These are phyloP conservation scores for Sporothrix brunneoviolacea DNA, from an alignment of 2,329 filamentous ascomycete genomes.

Conservation along the genomic window DNA sequence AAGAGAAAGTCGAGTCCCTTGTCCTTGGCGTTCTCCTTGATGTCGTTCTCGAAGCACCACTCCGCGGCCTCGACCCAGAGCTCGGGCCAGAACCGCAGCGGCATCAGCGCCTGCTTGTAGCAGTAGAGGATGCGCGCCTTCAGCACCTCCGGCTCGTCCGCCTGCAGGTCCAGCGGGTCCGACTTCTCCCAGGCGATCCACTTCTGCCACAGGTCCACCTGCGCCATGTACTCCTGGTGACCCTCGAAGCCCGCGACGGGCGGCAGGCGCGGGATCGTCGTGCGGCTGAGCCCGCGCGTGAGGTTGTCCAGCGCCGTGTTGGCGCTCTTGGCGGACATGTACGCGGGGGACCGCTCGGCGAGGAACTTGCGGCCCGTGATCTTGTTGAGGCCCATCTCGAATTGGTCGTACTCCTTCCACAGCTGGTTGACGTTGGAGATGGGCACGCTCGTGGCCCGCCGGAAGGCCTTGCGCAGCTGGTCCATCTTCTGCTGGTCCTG, in stretches of 20 bases:
- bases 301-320: slow-evolving; percentile 88
- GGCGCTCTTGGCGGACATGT: slow-evolving; percentile 92
- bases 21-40: slow-evolving; percentile 53
- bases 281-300: slow-evolving; percentile 67
- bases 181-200: slow-evolving; percentile 97
- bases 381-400: slow-evolving; percentile 92
- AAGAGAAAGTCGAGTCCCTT: slow-evolving; percentile 69
- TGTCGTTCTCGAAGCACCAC: slow-evolving; percentile 77
- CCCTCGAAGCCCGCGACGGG: slow-evolving; percentile 83
- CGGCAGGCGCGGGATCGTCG: slow-evolving; percentile 72
- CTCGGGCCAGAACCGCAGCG: slow-evolving; percentile 87
- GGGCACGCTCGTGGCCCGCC: slow-evolving; percentile 80
- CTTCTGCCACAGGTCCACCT: slow-evolving; percentile 82
- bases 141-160: slow-evolving; percentile 70
- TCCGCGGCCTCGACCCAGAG: slow-evolving; percentile 94
- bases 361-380: slow-evolving; percentile 89
- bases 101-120: slow-evolving; percentile 91
- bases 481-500: slow-evolving; percentile 99
- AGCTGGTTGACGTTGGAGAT: slow-evolving; percentile 74
- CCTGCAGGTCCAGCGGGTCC: slow-evolving; percentile 78
- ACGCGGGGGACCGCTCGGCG: slow-evolving; percentile 84
- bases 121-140: slow-evolving; percentile 77
- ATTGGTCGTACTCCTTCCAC: slow-evolving; percentile 97
- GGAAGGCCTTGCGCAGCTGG: slow-evolving; percentile 81
- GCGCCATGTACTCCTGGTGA: slow-evolving; percentile 72